These are phyloP conservation scores for Calophaca sinica DNA, from an alignment of 306 rosid species.

Conservation along the genomic window DNA sequence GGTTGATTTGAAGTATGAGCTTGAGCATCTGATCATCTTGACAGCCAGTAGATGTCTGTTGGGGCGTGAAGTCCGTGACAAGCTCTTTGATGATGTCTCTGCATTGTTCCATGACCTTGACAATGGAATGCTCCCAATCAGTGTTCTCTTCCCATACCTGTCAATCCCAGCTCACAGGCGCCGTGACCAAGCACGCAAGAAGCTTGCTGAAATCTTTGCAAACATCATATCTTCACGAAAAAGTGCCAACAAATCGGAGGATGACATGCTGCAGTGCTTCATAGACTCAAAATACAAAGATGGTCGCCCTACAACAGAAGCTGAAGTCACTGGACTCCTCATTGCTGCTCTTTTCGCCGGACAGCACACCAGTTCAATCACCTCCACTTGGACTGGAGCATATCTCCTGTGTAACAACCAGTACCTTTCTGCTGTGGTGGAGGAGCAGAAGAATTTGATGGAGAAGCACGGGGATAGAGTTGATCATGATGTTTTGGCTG, in stretches of 20 bases:
- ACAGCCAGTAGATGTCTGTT: constrained; percentile 96
- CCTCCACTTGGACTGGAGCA: constrained; percentile 98
- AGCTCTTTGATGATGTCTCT: constrained; percentile 92
- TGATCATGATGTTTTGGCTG: constrained; percentile 92
- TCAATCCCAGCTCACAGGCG: constrained; percentile 96
- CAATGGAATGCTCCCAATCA: constrained; percentile 63
- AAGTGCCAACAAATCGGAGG: constrained; percentile 60
- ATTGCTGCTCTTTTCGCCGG: constrained; percentile 64
- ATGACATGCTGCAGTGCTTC: constrained; percentile 95
- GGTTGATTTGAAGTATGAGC: constrained; percentile 95
- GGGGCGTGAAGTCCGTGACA: constrained; percentile 94
- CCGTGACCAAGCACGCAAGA: constrained; percentile 83
- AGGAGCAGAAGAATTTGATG: constrained; percentile 79
- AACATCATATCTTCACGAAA: constrained; percentile 79
- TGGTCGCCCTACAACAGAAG: constrained; percentile 86
- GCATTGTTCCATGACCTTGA: constrained; percentile 97
- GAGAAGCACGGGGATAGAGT: constrained; percentile 76
- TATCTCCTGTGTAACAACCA: constrained; percentile 74
- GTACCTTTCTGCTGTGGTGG: constrained; percentile 72
- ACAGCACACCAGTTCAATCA: constrained; percentile 95
- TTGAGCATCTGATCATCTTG: constrained; percentile 90
- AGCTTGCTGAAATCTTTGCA: constrained; percentile 78
- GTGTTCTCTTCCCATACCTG: constrained; percentile 89
- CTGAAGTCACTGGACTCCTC: constrained; percentile 92
- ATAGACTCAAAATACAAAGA: constrained; percentile 96